A percentile compares a stretch with the other conserved stretches of the same genome.
Conservation (phyloP, 2,329 filamentous ascomycete genomes). For the Cryphonectria carpinicola region DNA sequence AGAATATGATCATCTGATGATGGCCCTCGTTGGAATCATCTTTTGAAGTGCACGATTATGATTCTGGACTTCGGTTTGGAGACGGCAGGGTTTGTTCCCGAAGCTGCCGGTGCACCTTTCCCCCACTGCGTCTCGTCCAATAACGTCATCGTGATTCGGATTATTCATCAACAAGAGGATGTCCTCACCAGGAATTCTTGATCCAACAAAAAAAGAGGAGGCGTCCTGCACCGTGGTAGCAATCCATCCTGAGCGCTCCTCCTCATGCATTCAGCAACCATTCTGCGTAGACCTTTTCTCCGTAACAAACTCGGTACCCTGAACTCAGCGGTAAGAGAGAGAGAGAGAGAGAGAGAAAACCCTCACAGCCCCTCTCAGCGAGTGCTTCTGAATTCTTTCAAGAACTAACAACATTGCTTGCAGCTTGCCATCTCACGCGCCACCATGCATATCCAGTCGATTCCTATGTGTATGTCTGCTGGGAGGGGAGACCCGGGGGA, state of each 20-base stretch:
- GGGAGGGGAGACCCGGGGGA: neutral
- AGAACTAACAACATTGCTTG: slow-evolving; percentile 21
- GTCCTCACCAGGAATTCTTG: slow-evolving; percentile 2
- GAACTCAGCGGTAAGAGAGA: slow-evolving; percentile 36
- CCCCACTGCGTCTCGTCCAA: slow-evolving; percentile 16
- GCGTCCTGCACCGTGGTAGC: slow-evolving; percentile 6
- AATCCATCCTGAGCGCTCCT: slow-evolving; percentile 6
- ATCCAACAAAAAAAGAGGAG: slow-evolving; percentile 17
- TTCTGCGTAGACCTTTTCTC: slow-evolving; percentile 41
- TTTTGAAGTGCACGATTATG: neutral
- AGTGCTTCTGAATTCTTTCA: neutral
- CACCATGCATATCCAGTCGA: slow-evolving; percentile 86
- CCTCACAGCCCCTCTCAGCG: neutral
- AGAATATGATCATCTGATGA: neutral
- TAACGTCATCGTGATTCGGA: slow-evolving; percentile 29
- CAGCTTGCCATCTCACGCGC: slow-evolving; percentile 47
- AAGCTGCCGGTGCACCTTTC: slow-evolving; percentile 1
- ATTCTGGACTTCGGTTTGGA: neutral
- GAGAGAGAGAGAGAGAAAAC: slow-evolving; percentile 24
- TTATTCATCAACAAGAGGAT: slow-evolving; percentile 23
- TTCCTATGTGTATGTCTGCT: slow-evolving; percentile 79
- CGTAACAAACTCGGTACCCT: slow-evolving; percentile 38
- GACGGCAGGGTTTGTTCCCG: neutral
- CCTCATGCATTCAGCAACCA: slow-evolving; percentile 50
- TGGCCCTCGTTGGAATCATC: neutral